phyloP scores from a whole-genome alignment of 257 asterid genomes.

The Parsonsia alboflavescens region DNA sequence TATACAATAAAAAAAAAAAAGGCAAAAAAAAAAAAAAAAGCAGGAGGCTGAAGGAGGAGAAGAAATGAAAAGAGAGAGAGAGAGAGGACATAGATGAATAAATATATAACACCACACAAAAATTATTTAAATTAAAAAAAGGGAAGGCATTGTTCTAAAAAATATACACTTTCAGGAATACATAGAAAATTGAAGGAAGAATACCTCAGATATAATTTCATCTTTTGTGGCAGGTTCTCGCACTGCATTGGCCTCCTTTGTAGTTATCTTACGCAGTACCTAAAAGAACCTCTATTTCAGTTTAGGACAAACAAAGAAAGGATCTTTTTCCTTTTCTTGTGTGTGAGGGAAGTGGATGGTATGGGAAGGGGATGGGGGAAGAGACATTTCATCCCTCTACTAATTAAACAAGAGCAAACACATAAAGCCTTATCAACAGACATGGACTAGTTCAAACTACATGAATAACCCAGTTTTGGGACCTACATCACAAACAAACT shows the following conservation, averaged over 20 bases:
- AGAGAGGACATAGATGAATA: background rate
- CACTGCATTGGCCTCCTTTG: conserved; percentile 55
- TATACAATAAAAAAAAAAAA: background rate
- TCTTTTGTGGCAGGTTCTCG: conserved; percentile 80
- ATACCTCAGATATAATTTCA: conserved; percentile 75
- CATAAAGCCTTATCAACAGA: background rate
- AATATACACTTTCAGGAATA: background rate
- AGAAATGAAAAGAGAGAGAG: too few species aligned
- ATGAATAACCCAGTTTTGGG: background rate
- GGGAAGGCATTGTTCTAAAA: too few species aligned
- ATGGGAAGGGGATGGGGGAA: background rate
- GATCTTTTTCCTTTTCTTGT: background rate
- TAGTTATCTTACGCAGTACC: conserved; percentile 63
- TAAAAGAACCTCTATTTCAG: conserved; percentile 22
- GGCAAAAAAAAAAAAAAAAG: too few species aligned
- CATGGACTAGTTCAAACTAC: conserved; percentile 1
- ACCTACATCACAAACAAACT: background rate
- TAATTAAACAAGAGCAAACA: background rate
- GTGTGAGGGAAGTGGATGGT: too few species aligned
- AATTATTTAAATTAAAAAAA: background rate
- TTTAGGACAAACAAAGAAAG: conserved; percentile 12
- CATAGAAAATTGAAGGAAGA: background rate
- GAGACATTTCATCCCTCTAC: background rate
- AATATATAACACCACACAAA: background rate
- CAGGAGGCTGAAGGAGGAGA: too few species aligned